A percentile compares a stretch with the other conserved stretches of the same genome.
Conservation (phyloP, 495 filamentous ascomycete genomes). For the Tuber umbilicatum region DNA sequence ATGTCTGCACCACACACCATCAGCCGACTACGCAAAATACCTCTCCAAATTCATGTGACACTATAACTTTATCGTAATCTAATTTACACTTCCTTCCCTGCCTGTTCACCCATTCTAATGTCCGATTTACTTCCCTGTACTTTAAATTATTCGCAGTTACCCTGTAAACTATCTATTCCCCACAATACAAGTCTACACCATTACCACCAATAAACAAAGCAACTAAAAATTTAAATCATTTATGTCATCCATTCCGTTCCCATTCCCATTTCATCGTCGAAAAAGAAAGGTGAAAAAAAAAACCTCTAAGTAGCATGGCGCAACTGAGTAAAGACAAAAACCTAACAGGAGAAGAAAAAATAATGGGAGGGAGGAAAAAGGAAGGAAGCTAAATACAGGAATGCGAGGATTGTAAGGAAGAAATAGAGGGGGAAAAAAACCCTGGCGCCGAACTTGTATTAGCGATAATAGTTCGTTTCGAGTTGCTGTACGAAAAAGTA, state of each 20-base stretch:
- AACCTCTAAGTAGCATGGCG: background rate
- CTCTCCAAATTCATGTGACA: background rate
- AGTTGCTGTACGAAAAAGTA: slow-evolving; percentile 15
- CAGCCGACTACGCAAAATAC: background rate
- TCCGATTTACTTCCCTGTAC: background rate
- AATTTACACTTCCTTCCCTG: background rate
- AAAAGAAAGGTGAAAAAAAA: background rate
- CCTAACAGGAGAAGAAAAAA: background rate
- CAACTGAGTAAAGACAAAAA: background rate
- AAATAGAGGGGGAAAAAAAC: slow-evolving; percentile 8
- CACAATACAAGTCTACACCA: background rate
- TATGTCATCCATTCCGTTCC: background rate
- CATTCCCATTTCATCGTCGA: background rate
- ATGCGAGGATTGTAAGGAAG: slow-evolving; percentile 8
- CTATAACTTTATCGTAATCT: background rate
- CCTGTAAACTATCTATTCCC: background rate
- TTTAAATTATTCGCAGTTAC: background rate
- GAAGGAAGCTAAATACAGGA: slow-evolving; percentile 1
- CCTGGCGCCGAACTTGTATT: slow-evolving; percentile 8
- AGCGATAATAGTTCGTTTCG: background rate
- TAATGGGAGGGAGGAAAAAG: background rate
- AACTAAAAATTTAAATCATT: background rate
- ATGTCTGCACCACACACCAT: background rate
- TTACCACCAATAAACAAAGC: background rate
- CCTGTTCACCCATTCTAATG: background rate